Base-by-base conservation (phyloP, 306 rosid genomes). In the Abrus precatorius region DNA sequence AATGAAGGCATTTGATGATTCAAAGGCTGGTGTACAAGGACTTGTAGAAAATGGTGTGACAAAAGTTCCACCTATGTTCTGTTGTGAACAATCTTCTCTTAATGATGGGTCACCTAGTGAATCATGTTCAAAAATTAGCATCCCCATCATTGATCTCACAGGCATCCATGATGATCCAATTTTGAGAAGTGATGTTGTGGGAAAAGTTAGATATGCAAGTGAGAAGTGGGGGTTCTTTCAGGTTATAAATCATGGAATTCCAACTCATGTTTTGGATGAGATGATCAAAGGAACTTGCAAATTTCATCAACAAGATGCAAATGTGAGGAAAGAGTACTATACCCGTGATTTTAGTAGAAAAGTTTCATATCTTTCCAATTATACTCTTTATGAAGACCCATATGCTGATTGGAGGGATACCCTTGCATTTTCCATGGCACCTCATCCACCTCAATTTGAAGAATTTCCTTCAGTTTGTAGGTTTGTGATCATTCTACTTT, bases 221-320 rank as follows among this genome's bases (percentile, higher is more conserved):
- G 76, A 85, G 74, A 70, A 62, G 0, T 85, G 89, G 86, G 92
- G 91, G 0, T 91, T 91, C 57, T 87, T 89, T 76, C 92, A 86
- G 45, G 80, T 85, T 33, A 63, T 84, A 28, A 91, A 87, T 41
- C 92, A 89, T 84, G 92, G 85, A 10, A 50, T 89, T 61, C 78
- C 88, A 9, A 41, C 4, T n/a, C 61, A 7, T 9, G 60, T 81
- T 65, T 61, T 90, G 60, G 87, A 83, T 41, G 80, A 69, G 75
- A 86, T 86, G 84, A 81, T 83, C 54, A 73, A 72, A 2, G 89
- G 88, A 52, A 68, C 85, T 6, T 45, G 81, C 2, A 7, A 47
- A 56, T 90, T 88, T 67, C 75, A 90, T 50, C 87, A 88, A 78
- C 89, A 80, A 56, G 86, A 81, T 13, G 38, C 62, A 2, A 80